phyloP scores from a whole-genome alignment of 2,329 filamentous ascomycete genomes.

The Diaporthe australafricana region DNA sequence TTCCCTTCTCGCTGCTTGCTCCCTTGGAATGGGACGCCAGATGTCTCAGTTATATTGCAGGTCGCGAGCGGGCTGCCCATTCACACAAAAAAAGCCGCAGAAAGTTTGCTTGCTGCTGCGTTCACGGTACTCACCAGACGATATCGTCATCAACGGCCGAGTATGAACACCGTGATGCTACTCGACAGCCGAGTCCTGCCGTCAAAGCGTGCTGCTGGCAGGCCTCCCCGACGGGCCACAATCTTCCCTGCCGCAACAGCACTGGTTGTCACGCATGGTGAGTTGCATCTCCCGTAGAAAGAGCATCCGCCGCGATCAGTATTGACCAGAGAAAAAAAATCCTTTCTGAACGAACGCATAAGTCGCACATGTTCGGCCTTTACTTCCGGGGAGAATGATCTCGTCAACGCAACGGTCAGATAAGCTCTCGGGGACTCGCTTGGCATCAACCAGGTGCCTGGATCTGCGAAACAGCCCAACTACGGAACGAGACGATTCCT shows the following conservation, averaged over 20 bases:
- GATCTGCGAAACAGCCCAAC: background rate
- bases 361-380: background rate
- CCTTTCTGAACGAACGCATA: background rate
- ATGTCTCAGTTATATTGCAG: slow-evolving; percentile 11
- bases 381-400: background rate
- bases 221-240: no score
- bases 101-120: background rate
- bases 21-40: background rate
- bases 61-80: background rate
- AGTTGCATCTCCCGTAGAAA: background rate
- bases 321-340: background rate
- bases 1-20: background rate
- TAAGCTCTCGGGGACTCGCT: slow-evolving; percentile 4
- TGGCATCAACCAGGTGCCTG: slow-evolving; percentile 12
- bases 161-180: background rate
- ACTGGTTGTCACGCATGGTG: no score
- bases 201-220: no score
- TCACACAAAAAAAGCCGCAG: background rate
- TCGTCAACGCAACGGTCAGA: background rate
- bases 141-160: background rate
- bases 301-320: background rate
- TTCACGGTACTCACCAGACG: background rate
- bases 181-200: no score
- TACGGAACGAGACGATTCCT: background rate
- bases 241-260: no score